phyloP scores from a whole-genome alignment of 305 asterid species.

The Fraxinus ornus region DNA sequence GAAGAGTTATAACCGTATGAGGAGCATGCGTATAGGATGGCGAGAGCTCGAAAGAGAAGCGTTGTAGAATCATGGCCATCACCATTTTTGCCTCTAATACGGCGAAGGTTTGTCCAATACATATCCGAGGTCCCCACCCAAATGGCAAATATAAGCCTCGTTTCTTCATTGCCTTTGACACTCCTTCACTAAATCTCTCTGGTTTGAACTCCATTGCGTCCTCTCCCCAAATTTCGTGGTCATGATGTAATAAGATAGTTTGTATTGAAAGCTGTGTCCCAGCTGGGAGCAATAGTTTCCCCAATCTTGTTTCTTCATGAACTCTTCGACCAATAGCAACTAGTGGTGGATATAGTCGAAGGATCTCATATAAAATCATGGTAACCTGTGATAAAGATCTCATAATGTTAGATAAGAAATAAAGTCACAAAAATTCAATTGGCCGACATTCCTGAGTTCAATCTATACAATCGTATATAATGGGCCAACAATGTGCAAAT shows the following conservation, averaged over 20 bases:
- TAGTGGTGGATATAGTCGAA: slow-evolving; percentile 45
- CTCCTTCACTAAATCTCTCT: too few relatives aligned
- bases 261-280: slow-evolving; percentile 30
- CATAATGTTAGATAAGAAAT: not conserved
- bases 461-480: not conserved
- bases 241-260: slow-evolving; percentile 35
- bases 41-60: too few relatives aligned
- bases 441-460: not conserved
- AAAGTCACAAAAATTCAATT: not conserved
- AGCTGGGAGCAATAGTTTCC: slow-evolving; percentile 34
- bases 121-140: too few relatives aligned
- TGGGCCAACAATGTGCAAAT: not conserved
- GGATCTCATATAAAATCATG: slow-evolving; percentile 46
- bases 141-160: too few relatives aligned
- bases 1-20: slow-evolving; percentile 23
- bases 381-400: slow-evolving; percentile 30
- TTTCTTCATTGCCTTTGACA: too few relatives aligned
- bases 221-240: slow-evolving; percentile 38
- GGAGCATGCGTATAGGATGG: slow-evolving; percentile 55
- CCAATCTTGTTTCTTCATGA: slow-evolving; percentile 31
- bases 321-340: slow-evolving; percentile 23
- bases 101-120: too few relatives aligned
- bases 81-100: too few relatives aligned
- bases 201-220: slow-evolving; percentile 50
- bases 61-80: too few relatives aligned